Conservation (phyloP, 2,329 filamentous ascomycete genomes). For the Epichloe sp. region DNA sequence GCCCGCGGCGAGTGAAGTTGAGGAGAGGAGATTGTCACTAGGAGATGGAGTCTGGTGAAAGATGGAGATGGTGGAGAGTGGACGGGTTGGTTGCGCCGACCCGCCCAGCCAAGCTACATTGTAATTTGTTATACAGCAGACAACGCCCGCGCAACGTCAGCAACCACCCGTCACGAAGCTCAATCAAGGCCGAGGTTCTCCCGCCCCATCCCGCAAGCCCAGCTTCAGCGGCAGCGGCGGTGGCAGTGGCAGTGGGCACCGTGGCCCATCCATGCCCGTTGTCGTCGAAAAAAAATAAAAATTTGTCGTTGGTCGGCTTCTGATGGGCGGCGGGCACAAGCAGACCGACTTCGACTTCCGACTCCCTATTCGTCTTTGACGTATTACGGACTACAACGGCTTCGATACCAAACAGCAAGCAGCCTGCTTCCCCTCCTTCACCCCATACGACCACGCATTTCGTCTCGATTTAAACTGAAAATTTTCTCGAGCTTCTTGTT, state of each 20-base stretch:
- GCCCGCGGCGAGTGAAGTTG: not conserved
- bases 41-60: not conserved
- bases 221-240: not conserved
- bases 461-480: not conserved
- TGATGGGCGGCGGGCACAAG: conserved; percentile 1
- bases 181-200: conserved; percentile 9
- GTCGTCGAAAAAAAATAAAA: conserved; percentile 7
- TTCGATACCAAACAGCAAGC: not conserved
- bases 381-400: not conserved
- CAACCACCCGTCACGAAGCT: too few relatives aligned
- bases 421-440: not conserved
- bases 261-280: conserved; percentile 1
- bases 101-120: not conserved
- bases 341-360: not conserved
- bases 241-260: not conserved
- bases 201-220: conserved; percentile 4
- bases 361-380: not conserved
- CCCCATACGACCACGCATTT: not conserved
- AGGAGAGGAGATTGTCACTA: not conserved
- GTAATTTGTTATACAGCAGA: too few relatives aligned
- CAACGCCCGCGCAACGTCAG: too few relatives aligned
- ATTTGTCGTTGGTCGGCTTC: conserved; percentile 2
- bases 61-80: not conserved
- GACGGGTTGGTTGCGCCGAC: not conserved
- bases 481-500: not conserved